Conservation (phyloP, 73 alveolate genomes). For the Paramecium sonneborni region DNA sequence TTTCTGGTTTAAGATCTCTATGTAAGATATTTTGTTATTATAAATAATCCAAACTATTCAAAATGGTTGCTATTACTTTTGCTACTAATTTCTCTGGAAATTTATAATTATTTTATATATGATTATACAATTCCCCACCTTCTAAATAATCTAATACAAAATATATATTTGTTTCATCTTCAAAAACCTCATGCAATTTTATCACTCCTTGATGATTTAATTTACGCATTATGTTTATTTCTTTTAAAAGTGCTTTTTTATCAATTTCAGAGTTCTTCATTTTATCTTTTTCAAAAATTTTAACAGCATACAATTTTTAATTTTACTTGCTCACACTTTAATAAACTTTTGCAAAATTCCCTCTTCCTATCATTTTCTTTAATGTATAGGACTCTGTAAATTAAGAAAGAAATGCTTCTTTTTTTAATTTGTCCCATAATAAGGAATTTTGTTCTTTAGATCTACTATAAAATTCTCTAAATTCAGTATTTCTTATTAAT, state of each 20-base stretch:
- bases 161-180: constrained; percentile 66
- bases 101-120: constrained; percentile 35
- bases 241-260: constrained; percentile 51
- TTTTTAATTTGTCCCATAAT: not conserved
- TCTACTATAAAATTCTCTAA: not conserved
- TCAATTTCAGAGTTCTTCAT: constrained; percentile 2
- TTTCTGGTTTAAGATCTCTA: constrained; percentile 70
- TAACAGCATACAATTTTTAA: constrained; percentile 58
- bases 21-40: constrained; percentile 45
- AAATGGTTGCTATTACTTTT: constrained; percentile 32
- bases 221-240: constrained; percentile 60
- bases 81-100: constrained; percentile 70
- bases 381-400: not conserved
- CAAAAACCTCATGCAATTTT: constrained; percentile 70
- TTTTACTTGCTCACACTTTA: constrained; percentile 5
- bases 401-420: not conserved
- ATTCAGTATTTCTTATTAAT: not conserved
- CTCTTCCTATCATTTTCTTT: constrained; percentile 3
- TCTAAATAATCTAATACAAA: constrained; percentile 70
- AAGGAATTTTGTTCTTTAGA: not conserved
- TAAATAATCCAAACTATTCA: constrained; percentile 52
- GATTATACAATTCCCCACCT: constrained; percentile 74
- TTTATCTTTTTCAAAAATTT: constrained; percentile 18
- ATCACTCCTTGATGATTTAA: constrained; percentile 46
- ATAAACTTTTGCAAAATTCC: constrained; percentile 41